Base-by-base conservation (phyloP, 768 basidiomycete species). In the Ramaria sp. region DNA sequence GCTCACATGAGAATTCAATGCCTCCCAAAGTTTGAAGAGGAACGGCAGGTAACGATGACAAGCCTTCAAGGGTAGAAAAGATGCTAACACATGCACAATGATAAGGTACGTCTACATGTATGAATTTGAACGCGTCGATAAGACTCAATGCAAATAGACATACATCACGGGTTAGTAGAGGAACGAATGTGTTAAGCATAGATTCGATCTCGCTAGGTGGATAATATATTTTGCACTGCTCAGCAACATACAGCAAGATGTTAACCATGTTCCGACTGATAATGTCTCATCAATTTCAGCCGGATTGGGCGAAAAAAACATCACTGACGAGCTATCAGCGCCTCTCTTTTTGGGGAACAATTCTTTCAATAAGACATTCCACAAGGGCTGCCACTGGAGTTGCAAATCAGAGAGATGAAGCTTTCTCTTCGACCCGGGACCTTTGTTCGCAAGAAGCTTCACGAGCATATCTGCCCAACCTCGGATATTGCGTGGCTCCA, bases 391-490 rank as follows among this genome's bases (percentile, higher is more conserved):
- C 88, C 88, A 91, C 1, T 78, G 71, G 3, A 91, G 78, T 58
- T 79, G 70, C 28, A 91, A 72, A 63, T 90, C 89, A 9, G 68
- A 61, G 20, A 73, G 59, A 56, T 88, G 81, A 42, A 92, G 75
- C 66, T 80, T 88, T 50, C 81, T 79, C 58, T 76, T 79, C 48
- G 70, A 59, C 41, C 84, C 81, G 6, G 78, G 71, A 7, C 53
- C 53, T 69, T 84, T 88, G 64, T 74, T 80, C 37, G 77, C 74
- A 13, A 88, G 71, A 43, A 90, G 71, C 55, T 84, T 81, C 44
- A 81, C 76, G 59, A 89, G 73, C 78, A 86, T 86, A 61, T 85
- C 84, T 13, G 83, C 79, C 85, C 87, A 90, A 64, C 73, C 79
- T 48, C 85, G 79, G 56, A 81, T 71, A 59, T 83, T 72, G 41